phyloP scores from a whole-genome alignment of 176 grass and related monocot species.

The Avena sativa region DNA sequence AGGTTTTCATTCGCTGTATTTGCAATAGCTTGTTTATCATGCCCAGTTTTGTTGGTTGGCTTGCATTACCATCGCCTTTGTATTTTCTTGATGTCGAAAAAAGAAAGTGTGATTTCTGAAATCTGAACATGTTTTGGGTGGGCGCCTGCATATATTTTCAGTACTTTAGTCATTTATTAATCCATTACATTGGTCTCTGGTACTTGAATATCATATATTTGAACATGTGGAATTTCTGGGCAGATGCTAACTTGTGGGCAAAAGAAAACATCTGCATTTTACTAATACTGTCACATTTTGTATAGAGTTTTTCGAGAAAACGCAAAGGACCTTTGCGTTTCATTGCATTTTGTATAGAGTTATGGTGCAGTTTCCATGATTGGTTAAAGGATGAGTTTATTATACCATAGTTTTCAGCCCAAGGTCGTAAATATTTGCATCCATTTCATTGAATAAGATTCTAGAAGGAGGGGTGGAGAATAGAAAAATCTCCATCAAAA shows the following conservation, averaged over 20 bases:
- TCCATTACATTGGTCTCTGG: slow-evolving; percentile 18
- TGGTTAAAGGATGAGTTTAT: too few species aligned
- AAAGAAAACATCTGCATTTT: not conserved
- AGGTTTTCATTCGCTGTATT: not conserved
- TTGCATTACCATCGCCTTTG: not conserved
- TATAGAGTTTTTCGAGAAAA: not conserved
- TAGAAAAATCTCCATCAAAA: too few species aligned
- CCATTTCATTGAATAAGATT: too few species aligned
- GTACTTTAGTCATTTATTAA: not conserved
- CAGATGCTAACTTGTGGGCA: not conserved
- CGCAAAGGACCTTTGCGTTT: too few species aligned
- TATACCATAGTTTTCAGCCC: too few species aligned
- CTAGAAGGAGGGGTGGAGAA: too few species aligned
- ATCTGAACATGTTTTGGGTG: not conserved
- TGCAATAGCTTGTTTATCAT: not conserved
- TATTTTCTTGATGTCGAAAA: not conserved
- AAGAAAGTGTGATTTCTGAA: not conserved
- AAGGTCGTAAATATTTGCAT: too few species aligned
- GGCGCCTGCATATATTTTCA: not conserved
- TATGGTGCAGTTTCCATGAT: not conserved
- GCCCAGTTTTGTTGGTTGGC: not conserved
- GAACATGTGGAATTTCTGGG: not conserved
- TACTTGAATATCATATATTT: slow-evolving; percentile 17
- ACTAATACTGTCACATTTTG: not conserved
- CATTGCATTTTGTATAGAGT: not conserved